Base-by-base conservation (phyloP, 2,329 filamentous ascomycete species). In the Calonectria naviculata region DNA sequence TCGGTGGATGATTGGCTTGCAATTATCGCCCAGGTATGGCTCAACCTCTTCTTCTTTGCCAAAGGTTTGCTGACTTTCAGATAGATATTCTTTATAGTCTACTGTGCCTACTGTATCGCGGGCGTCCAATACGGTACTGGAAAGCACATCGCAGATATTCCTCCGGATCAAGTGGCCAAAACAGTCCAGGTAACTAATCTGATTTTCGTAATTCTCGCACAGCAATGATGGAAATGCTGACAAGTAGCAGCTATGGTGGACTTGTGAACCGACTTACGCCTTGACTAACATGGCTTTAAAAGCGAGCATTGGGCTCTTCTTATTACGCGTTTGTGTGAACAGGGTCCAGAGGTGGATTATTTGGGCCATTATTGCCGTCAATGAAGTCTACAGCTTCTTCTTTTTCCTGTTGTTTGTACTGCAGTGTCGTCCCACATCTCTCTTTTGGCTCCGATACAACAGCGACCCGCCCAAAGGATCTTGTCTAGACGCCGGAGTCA, bases 321-420 rank as follows among this genome's bases (percentile, higher is more conserved):
- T 44, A 8, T 21, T 44, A 9, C 41, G 41, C 41, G 17, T 44
- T 5, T 44, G 41, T 44, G 41, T 44, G 41, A n/a, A 44, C 6
- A 17, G 10, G 19, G 7, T 44, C 19, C 41, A 44, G 41, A 21
- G 41, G 19, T 44, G 41, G 41, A 44, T 44, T 44, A 44, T 44
- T 4, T 44, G 41, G 41, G 19, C 19, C 41, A 10, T 21, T 8
- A 44, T 44, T 9, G 19, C 19, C 4, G 6, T 44, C 19, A 44
- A 44, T 44, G 19, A 44, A 44, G 41, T 44, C 6, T 21, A 44
- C 41, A 44, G 41, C 41, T 44, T 44, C 19, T 21, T 44, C 41
- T 44, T 21, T 54, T 60, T 29, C 69, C 63, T 5, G 71, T 76
- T 21, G 19, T 44, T 44, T 44, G 41, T 44, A 44, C 17, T 44